Evolutionary conservation across 805 yeast genomes (phyloP), one percentile per base, ranked within the genome.

Genomic region (Maudiozyma serrabonitensis): DNA sequence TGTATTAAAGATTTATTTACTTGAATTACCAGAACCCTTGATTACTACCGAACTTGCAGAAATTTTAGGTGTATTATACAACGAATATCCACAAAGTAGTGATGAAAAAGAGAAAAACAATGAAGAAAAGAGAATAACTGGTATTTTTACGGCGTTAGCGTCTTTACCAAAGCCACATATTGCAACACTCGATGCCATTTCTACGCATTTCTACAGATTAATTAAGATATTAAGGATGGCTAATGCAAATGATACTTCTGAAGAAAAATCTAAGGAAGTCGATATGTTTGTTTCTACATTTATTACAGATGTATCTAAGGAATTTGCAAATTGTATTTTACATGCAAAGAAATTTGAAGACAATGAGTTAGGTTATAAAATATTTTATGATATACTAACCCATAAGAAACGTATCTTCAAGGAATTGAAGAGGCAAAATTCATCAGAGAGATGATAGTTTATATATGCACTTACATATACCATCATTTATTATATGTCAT

Each of bases 11-110:
- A 72, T 87, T 35, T 87, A 84, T 65, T 68, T 87, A 28, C 69
- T 87, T 61, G 95, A 88, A 62, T 72, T 87, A 43, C 95, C 95
- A 0, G 87, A 82, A 53, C 82, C 93, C 2, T 63, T 87, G 41
- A 75, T 88, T 4, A 81, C 91, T 1, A 70, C 75, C 50, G 78
- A 76, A 44, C 70, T 77, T 52, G 84, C 81, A 60, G 93, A 85
- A 55, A 69, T 83, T 39, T 72, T 87, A 56, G 81, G 79, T 62
- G 76, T 85, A 1, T 71, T 88, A 46, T 88, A 87, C 63, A 57
- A 72, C 59, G 67, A 78, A 59, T 75, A 74, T 58, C 70, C 75
- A 34, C 54, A 71, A 13, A 6, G 18, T 15, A 19, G 13, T 23
- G 25, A 39, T 45, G 49, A 47, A 1, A 16, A 35, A n/a, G 38